Evolutionary conservation across 495 filamentous ascomycete species (phyloP).

Genomic region (Aspergillus avenaceus): DNA sequence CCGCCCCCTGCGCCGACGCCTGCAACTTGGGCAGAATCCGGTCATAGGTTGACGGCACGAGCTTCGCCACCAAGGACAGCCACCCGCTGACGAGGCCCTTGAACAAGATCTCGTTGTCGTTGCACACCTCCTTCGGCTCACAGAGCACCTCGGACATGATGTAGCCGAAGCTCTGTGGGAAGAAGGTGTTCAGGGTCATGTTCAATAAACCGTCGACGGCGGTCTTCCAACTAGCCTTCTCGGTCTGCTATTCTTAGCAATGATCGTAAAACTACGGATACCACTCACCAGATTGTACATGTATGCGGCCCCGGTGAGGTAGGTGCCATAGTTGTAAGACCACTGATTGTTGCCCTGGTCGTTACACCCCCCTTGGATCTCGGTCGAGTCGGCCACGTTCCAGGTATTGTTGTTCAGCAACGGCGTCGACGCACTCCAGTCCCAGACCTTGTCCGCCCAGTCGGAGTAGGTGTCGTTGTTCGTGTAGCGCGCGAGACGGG

Average conservation of each 20-base stretch:
- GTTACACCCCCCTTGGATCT: conserved; percentile 48
- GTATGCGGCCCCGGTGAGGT: conserved; percentile 60
- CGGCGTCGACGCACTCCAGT: conserved; percentile 55
- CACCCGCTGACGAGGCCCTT: conserved; percentile 75
- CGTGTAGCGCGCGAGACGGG: conserved; percentile 64
- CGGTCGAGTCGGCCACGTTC: conserved; percentile 57
- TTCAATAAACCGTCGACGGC: conserved; percentile 55
- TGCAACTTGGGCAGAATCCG: conserved; percentile 62
- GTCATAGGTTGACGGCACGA: conserved; percentile 56
- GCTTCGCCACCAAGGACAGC: conserved; percentile 67
- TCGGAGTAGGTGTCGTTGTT: conserved; percentile 58
- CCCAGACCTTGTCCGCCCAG: conserved; percentile 64
- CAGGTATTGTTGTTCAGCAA: conserved; percentile 53
- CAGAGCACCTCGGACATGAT: conserved; percentile 71
- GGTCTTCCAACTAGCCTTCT: conserved; percentile 49
- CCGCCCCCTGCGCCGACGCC: conserved; percentile 64
- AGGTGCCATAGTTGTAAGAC: conserved; percentile 67
- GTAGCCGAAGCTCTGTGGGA: conserved; percentile 41
- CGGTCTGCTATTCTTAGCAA: conserved; percentile 54
- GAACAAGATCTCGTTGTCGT: conserved; percentile 74
- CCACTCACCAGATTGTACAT: conserved; percentile 63
- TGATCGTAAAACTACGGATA: too few species aligned
- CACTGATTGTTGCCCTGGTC: conserved; percentile 55
- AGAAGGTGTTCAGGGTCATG: conserved; percentile 54
- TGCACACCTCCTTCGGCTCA: conserved; percentile 57